These are phyloP conservation scores for Entomortierella chlamydospora DNA, from an alignment of 192 early-diverging fungal species.

Conservation along the genomic window DNA sequence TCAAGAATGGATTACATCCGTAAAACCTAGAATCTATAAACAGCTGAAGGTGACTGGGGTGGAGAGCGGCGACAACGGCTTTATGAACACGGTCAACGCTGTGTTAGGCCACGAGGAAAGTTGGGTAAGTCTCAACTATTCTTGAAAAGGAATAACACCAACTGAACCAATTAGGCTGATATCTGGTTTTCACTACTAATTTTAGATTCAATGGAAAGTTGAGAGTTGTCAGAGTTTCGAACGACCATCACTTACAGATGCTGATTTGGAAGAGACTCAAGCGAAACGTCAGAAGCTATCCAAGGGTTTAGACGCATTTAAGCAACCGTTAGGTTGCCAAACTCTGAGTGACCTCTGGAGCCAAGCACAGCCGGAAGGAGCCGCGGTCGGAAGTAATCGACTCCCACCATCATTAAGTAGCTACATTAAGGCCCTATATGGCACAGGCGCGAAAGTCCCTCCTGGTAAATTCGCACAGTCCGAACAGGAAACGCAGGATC, in stretches of 20 bases:
- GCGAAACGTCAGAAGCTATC: conserved; percentile 47
- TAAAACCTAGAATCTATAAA: conserved; percentile 57
- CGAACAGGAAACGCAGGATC: conserved; percentile 11
- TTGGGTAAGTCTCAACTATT: conserved; percentile 67
- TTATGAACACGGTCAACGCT: conserved; percentile 72
- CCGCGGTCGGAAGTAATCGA: conserved; percentile 22
- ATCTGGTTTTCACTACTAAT: not conserved
- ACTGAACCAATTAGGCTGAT: not conserved
- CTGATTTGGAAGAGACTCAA: conserved; percentile 45
- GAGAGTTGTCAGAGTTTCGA: conserved; percentile 83
- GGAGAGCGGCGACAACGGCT: conserved; percentile 67
- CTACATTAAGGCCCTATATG: no score
- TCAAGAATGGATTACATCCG: conserved; percentile 66
- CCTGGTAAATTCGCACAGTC: conserved; percentile 1
- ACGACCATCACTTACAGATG: conserved; percentile 52
- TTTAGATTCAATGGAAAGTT: conserved; percentile 82
- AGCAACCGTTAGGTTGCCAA: conserved; percentile 26
- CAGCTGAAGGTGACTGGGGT: conserved; percentile 64
- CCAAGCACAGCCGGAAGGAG: conserved; percentile 46
- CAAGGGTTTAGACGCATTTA: conserved; percentile 27
- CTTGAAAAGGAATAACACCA: not conserved
- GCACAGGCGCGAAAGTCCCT: not conserved
- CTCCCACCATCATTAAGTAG: conserved; percentile 32
- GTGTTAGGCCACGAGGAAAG: conserved; percentile 78
- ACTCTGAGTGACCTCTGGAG: conserved; percentile 48